Conservation (phyloP, 2,329 filamentous ascomycete species). For the Trichoderma sp. region DNA sequence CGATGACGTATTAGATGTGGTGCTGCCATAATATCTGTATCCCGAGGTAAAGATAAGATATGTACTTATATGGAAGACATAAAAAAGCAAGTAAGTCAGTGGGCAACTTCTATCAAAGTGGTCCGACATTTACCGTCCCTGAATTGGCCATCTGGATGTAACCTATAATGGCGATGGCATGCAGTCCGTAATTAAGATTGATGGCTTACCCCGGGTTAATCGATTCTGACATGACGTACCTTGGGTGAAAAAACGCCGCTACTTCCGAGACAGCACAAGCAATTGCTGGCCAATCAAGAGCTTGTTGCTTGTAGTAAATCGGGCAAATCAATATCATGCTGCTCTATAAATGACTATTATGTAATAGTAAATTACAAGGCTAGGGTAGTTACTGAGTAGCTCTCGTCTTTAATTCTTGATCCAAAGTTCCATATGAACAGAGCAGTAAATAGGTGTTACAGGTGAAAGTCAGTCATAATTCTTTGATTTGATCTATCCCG, state of each 20-base stretch:
- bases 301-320: not conserved
- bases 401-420: not conserved
- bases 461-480: not conserved
- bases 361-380: not conserved
- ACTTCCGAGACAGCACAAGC: not conserved
- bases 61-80: not conserved
- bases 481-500: conserved; percentile 20
- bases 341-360: not conserved
- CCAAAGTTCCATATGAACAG: not conserved
- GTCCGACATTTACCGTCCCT: not conserved
- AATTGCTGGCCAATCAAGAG: not conserved
- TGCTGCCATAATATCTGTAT: not conserved
- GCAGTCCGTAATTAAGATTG: not conserved
- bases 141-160: not conserved
- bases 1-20: not conserved
- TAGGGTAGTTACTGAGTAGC: not conserved
- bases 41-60: not conserved
- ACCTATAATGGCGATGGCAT: not conserved
- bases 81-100: not conserved
- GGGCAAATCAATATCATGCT: not conserved
- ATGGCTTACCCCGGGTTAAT: not conserved
- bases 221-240: not conserved
- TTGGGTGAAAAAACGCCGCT: not conserved
- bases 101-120: not conserved
- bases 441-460: not conserved